Evolutionary conservation across 2,329 filamentous ascomycete genomes (phyloP).

Genomic region (Chaetothyriales sp.): DNA sequence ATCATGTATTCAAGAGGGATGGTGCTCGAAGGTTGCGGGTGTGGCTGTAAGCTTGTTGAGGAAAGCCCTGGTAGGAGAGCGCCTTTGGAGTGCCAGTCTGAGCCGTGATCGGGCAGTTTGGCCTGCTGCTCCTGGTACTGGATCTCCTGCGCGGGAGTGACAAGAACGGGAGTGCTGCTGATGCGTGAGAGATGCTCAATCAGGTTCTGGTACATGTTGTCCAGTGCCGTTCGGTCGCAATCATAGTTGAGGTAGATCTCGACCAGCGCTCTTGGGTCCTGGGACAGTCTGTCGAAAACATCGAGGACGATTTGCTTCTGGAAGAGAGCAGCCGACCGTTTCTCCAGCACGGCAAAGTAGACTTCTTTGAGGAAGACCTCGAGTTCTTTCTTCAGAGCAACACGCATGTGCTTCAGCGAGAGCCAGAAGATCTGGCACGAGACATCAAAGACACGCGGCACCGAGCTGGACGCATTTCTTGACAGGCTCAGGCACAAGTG

Average conservation of each 20-base stretch:
- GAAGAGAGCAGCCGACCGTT: constrained; percentile 67
- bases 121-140: constrained; percentile 66
- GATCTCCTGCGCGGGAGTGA: constrained; percentile 66
- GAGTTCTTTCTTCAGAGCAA: constrained; percentile 94
- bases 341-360: constrained; percentile 80
- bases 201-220: constrained; percentile 90
- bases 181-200: constrained; percentile 88
- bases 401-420: constrained; percentile 84
- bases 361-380: constrained; percentile 98
- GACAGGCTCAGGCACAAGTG: constrained; percentile 92
- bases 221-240: constrained; percentile 77
- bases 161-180: constrained; percentile 60
- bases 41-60: constrained; percentile 53
- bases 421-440: constrained; percentile 97
- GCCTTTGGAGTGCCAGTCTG: constrained; percentile 77
- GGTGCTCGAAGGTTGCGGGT: constrained; percentile 34
- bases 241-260: constrained; percentile 98
- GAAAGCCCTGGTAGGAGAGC: constrained; percentile 76
- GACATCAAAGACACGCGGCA: constrained; percentile 84
- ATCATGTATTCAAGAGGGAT: constrained; percentile 75
- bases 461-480: constrained; percentile 84
- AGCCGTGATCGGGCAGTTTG: constrained; percentile 41
- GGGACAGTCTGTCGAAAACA: constrained; percentile 67
- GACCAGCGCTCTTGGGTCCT: constrained; percentile 74
- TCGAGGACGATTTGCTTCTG: constrained; percentile 88